A percentile compares a stretch with the other conserved stretches of the same genome.
Conservation (phyloP, 257 asterid species). For the Gentiana dahurica region DNA sequence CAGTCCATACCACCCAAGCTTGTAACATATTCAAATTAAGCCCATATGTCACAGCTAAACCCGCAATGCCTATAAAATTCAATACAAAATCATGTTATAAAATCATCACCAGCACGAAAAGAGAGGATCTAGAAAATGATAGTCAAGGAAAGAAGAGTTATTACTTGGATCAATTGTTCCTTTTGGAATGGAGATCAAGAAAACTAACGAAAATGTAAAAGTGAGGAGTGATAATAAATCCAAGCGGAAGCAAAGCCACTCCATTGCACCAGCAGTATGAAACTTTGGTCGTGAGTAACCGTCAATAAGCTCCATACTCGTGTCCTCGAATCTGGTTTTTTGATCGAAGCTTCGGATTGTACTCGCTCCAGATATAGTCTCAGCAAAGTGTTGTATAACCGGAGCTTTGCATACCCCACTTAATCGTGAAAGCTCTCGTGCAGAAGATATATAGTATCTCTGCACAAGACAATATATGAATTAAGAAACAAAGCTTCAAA, state of each 20-base stretch:
- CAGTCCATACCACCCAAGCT: conserved; percentile 59
- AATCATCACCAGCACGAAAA: not conserved
- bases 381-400: conserved; percentile 80
- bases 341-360: conserved; percentile 83
- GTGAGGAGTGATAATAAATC: conserved; percentile 62
- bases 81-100: not conserved
- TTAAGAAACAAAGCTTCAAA: no score
- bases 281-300: conserved; percentile 76
- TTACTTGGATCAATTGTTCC: conserved; percentile 81
- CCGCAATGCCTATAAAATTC: conserved; percentile 62
- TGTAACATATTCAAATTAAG: conserved; percentile 63
- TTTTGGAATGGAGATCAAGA: conserved; percentile 60
- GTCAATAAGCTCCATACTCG: conserved; percentile 65
- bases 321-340: conserved; percentile 52
- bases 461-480: conserved; percentile 8
- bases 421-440: conserved; percentile 75
- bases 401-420: conserved; percentile 90
- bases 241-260: conserved; percentile 91
- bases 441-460: conserved; percentile 80
- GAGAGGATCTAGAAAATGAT: not conserved
- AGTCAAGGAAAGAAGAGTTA: conserved; percentile 10
- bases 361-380: conserved; percentile 78
- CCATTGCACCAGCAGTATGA: conserved; percentile 68
- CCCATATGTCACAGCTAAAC: conserved; percentile 80
- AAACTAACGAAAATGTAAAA: conserved; percentile 52